Conservation (phyloP, 2,329 filamentous ascomycete species). For the Diaporthe ilicicola region DNA sequence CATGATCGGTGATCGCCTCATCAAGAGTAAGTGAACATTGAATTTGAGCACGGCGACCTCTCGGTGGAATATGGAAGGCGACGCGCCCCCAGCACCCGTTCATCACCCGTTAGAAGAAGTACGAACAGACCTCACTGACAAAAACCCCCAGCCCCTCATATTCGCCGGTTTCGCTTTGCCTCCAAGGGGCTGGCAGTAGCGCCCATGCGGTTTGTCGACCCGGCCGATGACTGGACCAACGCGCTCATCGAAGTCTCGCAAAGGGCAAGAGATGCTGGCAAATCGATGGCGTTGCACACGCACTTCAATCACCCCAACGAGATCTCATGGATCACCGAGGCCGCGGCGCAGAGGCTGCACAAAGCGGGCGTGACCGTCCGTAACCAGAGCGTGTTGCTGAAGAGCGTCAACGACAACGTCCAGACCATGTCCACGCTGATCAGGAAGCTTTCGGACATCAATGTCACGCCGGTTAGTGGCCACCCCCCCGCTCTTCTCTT, state of each 20-base stretch:
- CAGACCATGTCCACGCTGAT: conserved; percentile 63
- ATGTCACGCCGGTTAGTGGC: conserved; percentile 62
- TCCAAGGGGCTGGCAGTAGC: conserved; percentile 69
- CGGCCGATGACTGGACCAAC: conserved; percentile 60
- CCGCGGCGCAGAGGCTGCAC: conserved; percentile 59
- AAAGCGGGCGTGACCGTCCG: conserved; percentile 62
- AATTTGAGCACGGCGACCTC: no score
- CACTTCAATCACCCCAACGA: conserved; percentile 72
- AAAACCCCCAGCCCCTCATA: conserved; percentile 53
- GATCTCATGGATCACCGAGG: conserved; percentile 66
- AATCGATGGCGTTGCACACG: conserved; percentile 69
- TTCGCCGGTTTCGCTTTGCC: conserved; percentile 68
- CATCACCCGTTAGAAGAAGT: not conserved
- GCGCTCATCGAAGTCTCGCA: conserved; percentile 60
- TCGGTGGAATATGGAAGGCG: not conserved
- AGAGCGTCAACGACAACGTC: conserved; percentile 65
- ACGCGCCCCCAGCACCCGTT: not conserved
- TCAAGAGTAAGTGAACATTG: conserved; percentile 50
- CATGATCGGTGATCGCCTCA: conserved; percentile 62
- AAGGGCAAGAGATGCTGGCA: conserved; percentile 60
- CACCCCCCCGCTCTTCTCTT: no score
- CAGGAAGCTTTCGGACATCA: conserved; percentile 61
- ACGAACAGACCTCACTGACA: not conserved
- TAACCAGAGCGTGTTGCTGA: conserved; percentile 68
- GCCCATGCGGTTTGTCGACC: conserved; percentile 62